Conservation (phyloP, 257 asterid genomes). For the Rauvolfia tetraphylla region DNA sequence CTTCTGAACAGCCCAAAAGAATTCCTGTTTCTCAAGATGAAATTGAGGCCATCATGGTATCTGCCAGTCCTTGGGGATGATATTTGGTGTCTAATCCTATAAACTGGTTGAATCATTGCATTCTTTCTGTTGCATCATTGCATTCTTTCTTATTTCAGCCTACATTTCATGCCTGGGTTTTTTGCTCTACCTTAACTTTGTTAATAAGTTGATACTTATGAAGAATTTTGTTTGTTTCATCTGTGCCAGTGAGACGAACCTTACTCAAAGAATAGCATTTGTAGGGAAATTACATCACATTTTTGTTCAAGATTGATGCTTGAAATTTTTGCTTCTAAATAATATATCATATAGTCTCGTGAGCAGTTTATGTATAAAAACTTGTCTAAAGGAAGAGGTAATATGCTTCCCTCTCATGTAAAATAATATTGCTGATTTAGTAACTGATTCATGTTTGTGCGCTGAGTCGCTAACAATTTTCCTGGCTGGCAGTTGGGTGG, state of each 20-base stretch:
- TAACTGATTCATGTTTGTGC: slow-evolving; percentile 1
- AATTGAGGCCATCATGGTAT: slow-evolving; percentile 84
- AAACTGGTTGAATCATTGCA: not conserved
- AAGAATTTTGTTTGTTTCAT: not conserved
- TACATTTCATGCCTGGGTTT: not conserved
- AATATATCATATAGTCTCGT: not conserved
- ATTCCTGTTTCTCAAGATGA: slow-evolving; percentile 82
- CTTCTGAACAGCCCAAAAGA: slow-evolving; percentile 94
- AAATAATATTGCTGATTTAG: not conserved
- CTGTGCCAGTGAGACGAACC: not conserved
- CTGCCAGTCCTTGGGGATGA: slow-evolving; percentile 12
- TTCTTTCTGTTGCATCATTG: not conserved
- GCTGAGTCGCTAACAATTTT: slow-evolving; percentile 11
- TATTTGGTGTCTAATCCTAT: not conserved
- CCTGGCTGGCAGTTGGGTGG: slow-evolving; percentile 80
- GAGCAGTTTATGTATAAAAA: too few relatives aligned
- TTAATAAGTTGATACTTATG: not conserved
- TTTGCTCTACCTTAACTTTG: not conserved
- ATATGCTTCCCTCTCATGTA: not conserved
- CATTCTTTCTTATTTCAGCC: not conserved
- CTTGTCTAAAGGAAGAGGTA: not conserved
- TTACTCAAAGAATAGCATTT: not conserved
- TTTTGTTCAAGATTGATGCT: not conserved
- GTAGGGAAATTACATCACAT: not conserved
- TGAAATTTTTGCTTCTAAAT: not conserved